A percentile compares a stretch with the other conserved stretches of the same genome.
Conservation (phyloP, 495 filamentous ascomycete genomes). For the Neurospora sp. region DNA sequence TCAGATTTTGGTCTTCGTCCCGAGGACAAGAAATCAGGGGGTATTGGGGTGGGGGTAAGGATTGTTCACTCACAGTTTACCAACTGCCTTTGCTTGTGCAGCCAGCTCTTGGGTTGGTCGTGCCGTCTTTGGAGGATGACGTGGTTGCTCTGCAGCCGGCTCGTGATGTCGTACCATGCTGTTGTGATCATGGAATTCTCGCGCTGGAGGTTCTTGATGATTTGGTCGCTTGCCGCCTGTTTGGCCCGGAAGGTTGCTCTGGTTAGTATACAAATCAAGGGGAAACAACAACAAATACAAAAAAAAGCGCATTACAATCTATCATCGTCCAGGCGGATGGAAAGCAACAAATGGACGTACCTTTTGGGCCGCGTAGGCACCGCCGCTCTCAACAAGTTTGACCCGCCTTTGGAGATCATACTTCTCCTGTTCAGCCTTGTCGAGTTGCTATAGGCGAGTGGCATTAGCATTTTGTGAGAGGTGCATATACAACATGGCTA, state of each 20-base stretch:
- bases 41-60: background rate
- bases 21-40: background rate
- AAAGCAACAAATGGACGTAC: conserved; percentile 21
- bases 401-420: conserved; percentile 37
- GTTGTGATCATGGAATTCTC: conserved; percentile 79
- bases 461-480: conserved; percentile 1
- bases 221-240: conserved; percentile 48
- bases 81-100: conserved; percentile 75
- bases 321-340: conserved; percentile 7
- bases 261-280: background rate
- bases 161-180: conserved; percentile 86
- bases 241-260: conserved; percentile 7
- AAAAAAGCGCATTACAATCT: conserved; percentile 1
- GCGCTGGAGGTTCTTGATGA: conserved; percentile 61
- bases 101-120: conserved; percentile 77
- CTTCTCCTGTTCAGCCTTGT: conserved; percentile 39
- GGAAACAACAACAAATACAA: background rate
- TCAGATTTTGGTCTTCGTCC: background rate
- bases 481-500: background rate
- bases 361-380: conserved; percentile 37
- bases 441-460: conserved; percentile 30
- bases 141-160: conserved; percentile 78
- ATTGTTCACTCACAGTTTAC: conserved; percentile 42
- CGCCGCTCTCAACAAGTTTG: conserved; percentile 34
- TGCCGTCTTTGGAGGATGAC: conserved; percentile 63